Conservation (phyloP, 306 rosid genomes). For the Arachis hypogaea region DNA sequence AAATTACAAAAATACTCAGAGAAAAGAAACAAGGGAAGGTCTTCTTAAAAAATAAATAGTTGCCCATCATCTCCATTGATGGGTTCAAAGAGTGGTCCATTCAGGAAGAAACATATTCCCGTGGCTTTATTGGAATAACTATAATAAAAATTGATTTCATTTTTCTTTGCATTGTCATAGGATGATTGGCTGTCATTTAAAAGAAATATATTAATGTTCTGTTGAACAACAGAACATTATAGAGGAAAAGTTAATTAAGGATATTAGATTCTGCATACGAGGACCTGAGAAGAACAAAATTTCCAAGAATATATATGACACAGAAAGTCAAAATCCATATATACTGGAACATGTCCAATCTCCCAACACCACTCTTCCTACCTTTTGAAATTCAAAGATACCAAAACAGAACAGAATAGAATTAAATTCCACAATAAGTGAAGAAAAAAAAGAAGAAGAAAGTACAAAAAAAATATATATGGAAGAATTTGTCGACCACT, state of each 20-base stretch:
- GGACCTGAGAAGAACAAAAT: conserved; percentile 16
- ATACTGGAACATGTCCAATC: conserved; percentile 8
- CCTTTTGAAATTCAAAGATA: background rate
- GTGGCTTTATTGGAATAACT: background rate
- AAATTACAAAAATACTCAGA: background rate
- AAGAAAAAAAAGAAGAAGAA: conserved; percentile 14
- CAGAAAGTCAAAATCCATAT: conserved; percentile 12
- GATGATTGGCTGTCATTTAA: conserved; percentile 33
- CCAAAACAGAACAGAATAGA: background rate
- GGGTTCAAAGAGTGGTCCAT: conserved; percentile 29
- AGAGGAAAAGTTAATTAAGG: background rate
- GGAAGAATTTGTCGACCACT: conserved; percentile 7
- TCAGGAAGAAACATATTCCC: conserved; percentile 7
- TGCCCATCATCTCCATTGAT: conserved; percentile 19
- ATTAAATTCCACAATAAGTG: conserved; percentile 16
- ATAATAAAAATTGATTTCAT: background rate
- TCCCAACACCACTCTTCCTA: background rate
- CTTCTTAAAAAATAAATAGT: background rate
- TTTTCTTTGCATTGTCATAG: conserved; percentile 21
- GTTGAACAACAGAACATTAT: background rate
- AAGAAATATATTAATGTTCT: conserved; percentile 19
- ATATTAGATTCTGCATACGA: conserved; percentile 18
- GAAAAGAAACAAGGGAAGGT: conserved; percentile 17
- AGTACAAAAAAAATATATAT: no score
- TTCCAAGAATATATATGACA: background rate